Evolutionary conservation across 2,329 filamentous ascomycete species (phyloP), one percentile per base, ranked within the genome.

Genomic region (Trichophyton mentagrophytes): DNA sequence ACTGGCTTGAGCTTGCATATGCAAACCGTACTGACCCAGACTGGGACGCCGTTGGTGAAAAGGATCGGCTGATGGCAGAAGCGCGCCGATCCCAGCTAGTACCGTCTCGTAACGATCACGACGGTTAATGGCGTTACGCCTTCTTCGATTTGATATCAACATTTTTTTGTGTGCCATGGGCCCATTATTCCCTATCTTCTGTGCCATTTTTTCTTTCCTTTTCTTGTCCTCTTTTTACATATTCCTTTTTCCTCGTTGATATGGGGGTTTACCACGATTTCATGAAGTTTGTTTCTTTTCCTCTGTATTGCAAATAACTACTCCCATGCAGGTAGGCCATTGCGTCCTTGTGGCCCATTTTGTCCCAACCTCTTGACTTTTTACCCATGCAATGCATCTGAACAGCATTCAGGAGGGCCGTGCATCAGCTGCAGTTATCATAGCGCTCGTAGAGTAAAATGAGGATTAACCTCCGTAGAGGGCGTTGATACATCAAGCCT

Each of bases 1-100:
- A 70, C 60, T 85, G 82, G 83, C 72, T 85, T 4, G 65, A 67
- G 30, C 64, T 65, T 40, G 67, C 67, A 1, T 61, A 62, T 30
- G 60, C 64, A 7, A 64, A 68, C 58, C 61, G 42, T 33, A 57
- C 38, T 11, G 55, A 64, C 56, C 22, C 44, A 17, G 46, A 65
- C 8, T 63, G 62, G 62, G 62, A 63, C 42, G 57, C 62, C 6
- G 58, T 60, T 49, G 58, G 58, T 40, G 58, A 60, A 22, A 60
- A 60, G 15, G 58, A 60, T 60, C 40, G 44, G n/a, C 4, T 60
- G 15, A 60, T 60, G 58, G 55, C 55, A 15, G 55, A 57, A 44
- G 55, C 55, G 36, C 55, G 55, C 38, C 36, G 55, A 44, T 40
- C 33, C 13, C 55, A 57, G 55, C 40, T 25, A 5, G 20, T 36